These are phyloP conservation scores for Plasmopara viticola DNA, from an alignment of 352 stramenopile genomes.

Conservation along the genomic window DNA sequence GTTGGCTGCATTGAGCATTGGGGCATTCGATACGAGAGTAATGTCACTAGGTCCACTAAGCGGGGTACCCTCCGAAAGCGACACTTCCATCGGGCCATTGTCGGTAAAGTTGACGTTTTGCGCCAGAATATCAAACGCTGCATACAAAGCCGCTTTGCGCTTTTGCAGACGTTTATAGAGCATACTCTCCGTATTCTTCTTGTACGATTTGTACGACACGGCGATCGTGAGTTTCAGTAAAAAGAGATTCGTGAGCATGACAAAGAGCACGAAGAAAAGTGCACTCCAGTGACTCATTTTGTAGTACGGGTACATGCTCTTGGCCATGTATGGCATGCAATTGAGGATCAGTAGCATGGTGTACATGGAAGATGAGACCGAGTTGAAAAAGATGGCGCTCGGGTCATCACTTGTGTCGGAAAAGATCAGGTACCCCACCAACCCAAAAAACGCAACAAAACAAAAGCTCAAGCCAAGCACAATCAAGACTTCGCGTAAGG, in stretches of 20 bases:
- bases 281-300: slow-evolving; percentile 70
- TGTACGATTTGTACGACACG: slow-evolving; percentile 81
- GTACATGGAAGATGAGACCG: slow-evolving; percentile 66
- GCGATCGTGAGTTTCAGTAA: slow-evolving; percentile 80
- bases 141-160: slow-evolving; percentile 68
- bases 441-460: slow-evolving; percentile 73
- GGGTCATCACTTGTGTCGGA: slow-evolving; percentile 53
- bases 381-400: slow-evolving; percentile 57
- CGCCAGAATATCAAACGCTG: slow-evolving; percentile 71
- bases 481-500: slow-evolving; percentile 62
- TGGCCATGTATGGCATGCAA: slow-evolving; percentile 74
- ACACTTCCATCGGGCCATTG: slow-evolving; percentile 8
- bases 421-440: slow-evolving; percentile 73
- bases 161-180: slow-evolving; percentile 82
- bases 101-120: slow-evolving; percentile 51
- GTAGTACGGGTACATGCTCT: slow-evolving; percentile 82
- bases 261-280: slow-evolving; percentile 74
- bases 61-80: slow-evolving; percentile 2
- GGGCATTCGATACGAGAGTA: slow-evolving; percentile 20
- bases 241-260: slow-evolving; percentile 76
- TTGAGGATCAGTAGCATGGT: slow-evolving; percentile 80
- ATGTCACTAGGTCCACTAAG: slow-evolving; percentile 20
- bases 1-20: slow-evolving; percentile 32
- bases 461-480: slow-evolving; percentile 65
- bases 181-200: slow-evolving; percentile 81